Evolutionary conservation across 2,329 filamentous ascomycete genomes (phyloP).

Genomic region (Aspergillus aculeatinus): DNA sequence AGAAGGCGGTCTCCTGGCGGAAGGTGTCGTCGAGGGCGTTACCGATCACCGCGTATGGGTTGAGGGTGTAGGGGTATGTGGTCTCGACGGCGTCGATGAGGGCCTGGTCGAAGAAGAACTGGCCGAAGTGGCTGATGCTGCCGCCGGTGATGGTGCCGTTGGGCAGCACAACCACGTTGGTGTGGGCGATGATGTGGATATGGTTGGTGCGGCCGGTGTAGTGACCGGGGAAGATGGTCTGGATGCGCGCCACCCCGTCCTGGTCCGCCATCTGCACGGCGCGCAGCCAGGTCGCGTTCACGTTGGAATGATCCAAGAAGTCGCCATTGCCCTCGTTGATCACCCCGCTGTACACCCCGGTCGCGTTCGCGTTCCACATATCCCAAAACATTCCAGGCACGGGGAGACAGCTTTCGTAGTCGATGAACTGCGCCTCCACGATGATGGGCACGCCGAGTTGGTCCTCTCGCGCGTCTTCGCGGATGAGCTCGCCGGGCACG

Average conservation of each 20-base stretch:
- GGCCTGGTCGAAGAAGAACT: conserved; percentile 61
- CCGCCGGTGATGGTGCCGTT: conserved; percentile 45
- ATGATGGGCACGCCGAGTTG: conserved; percentile 39
- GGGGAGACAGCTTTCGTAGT: conserved; percentile 42
- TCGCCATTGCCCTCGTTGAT: conserved; percentile 30
- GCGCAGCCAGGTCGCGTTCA: conserved; percentile 37
- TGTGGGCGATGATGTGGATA: conserved; percentile 32
- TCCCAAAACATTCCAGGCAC: conserved; percentile 35
- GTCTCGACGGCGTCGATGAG: conserved; percentile 52
- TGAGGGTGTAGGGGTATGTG: conserved; percentile 36
- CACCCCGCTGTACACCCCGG: conserved; percentile 32
- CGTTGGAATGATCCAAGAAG: conserved; percentile 33
- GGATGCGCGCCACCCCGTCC: conserved; percentile 44
- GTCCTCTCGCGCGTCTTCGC: conserved; percentile 37
- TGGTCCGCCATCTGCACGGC: conserved; percentile 45
- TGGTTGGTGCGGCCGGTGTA: conserved; percentile 40
- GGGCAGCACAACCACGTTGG: conserved; percentile 28
- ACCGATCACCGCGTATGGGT: conserved; percentile 14
- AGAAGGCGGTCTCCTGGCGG: conserved; percentile 13
- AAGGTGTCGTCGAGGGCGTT: conserved; percentile 18
- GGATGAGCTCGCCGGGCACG: conserved; percentile 40
- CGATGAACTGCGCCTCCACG: conserved; percentile 42
- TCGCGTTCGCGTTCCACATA: conserved; percentile 39
- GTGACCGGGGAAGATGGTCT: conserved; percentile 46
- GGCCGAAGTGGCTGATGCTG: conserved; percentile 58